phyloP scores from a whole-genome alignment of 2,329 filamentous ascomycete genomes.

The Xylaria sp. region DNA sequence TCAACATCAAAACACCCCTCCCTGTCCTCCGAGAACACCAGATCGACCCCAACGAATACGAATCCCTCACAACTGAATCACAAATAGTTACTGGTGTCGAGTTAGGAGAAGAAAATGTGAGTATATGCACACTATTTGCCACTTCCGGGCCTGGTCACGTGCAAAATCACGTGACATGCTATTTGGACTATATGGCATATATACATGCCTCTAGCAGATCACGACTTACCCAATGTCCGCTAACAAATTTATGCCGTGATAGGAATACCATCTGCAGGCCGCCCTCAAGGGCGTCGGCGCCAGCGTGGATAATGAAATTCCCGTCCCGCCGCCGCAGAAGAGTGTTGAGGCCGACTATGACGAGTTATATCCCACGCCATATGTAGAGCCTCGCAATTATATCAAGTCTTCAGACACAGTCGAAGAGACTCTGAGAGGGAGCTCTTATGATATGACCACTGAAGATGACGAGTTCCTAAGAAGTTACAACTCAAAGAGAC shows the following conservation, averaged over 20 bases:
- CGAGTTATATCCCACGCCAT: conserved; percentile 81
- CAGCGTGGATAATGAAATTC: conserved; percentile 70
- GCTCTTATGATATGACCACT: conserved; percentile 92
- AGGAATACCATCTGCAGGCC: conserved; percentile 97
- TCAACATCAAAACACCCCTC: conserved; percentile 89
- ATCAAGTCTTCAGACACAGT: conserved; percentile 98
- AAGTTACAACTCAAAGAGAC: conserved; percentile 81
- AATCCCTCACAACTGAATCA: conserved; percentile 83
- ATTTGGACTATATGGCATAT: conserved; percentile 6
- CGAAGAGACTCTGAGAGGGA: conserved; percentile 85
- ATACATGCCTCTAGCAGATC: conserved; percentile 6
- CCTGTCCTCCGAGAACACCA: conserved; percentile 90
- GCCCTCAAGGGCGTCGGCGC: conserved; percentile 70
- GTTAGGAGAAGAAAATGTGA: conserved; percentile 95
- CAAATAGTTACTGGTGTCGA: conserved; percentile 97
- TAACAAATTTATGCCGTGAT: conserved; percentile 36
- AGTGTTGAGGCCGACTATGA: conserved; percentile 81
- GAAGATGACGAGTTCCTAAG: conserved; percentile 90
- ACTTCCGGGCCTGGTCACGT: conserved; percentile 59
- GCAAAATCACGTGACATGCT: conserved; percentile 55
- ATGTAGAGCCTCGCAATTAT: conserved; percentile 88
- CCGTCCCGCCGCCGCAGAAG: conserved; percentile 72
- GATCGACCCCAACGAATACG: conserved; percentile 87
- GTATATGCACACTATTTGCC: conserved; percentile 58
- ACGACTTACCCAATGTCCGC: conserved; percentile 31